Base-by-base conservation (phyloP, 192 early-diverging fungal genomes). In the Backusella liffmaniae region DNA sequence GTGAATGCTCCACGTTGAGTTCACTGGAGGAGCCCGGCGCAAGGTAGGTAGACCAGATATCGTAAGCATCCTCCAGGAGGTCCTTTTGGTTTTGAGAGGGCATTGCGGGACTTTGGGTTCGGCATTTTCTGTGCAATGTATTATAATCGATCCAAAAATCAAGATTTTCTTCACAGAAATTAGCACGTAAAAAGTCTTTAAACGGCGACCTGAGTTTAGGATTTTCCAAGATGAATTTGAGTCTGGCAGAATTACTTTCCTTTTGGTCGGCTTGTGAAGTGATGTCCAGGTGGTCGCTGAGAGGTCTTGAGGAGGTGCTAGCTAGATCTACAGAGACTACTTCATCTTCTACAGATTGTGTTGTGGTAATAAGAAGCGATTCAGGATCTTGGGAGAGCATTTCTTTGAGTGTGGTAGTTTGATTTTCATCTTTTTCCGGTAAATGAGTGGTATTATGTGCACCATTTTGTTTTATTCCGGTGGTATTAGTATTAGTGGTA, bases 141-240 rank as follows among this genome's bases (percentile, higher is more conserved):
- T 42, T 71, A 37, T 81, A 73, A 66, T 94, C 91, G 2, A 88
- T 78, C 82, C 87, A 89, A 56, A 93, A 94, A n/a, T 90, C 83
- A 21, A 91, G 79, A 70, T 94, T 94, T 42, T 94, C 93, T 73
- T 91, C 88, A 72, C 91, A 93, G 66, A 90, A 89, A 67, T 92
- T 91, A 23, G 86, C 82, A 13, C 87, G 84, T 35, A 91, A 79
- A 73, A 91, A 93, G 23, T 83, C 86, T 71, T 89, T 89, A 79
- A 92, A 93, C 4, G 88, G 73, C 15, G 84, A 82, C 35, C 88
- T 79, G 6, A 93, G 77, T 1, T 77, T 79, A 1, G 82, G 65
- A 68, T 88, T 87, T 5, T 84, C 83, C 2, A 94, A 78, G 70
- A 94, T 93, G n/a, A 83, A 78, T 35, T 84, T 85, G 8, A 94